Conservation (phyloP, 2,329 filamentous ascomycete species). For the Alternaria angustiovoidea region DNA sequence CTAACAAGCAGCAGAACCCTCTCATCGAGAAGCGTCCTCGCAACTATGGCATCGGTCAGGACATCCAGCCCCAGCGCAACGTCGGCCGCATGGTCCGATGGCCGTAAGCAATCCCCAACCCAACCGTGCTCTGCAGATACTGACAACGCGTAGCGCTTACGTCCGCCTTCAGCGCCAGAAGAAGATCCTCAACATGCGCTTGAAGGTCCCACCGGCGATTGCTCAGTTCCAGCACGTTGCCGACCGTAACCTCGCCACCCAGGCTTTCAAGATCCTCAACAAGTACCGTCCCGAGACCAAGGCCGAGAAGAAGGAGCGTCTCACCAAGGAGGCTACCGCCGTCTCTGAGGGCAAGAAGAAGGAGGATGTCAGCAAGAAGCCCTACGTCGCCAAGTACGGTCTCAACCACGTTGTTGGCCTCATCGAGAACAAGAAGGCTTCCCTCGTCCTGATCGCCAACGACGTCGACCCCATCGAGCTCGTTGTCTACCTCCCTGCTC, state of each 20-base stretch:
- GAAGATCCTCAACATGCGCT: constrained; percentile 96
- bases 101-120: constrained; percentile 4
- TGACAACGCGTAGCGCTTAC: constrained; percentile 60
- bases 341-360: constrained; percentile 99
- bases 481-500: constrained; percentile 97
- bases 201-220: constrained; percentile 98
- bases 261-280: constrained; percentile 99
- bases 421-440: constrained; percentile 93
- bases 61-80: constrained; percentile 81
- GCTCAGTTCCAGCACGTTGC: constrained; percentile 98
- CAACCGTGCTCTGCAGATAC: background rate
- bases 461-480: constrained; percentile 99
- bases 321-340: constrained; percentile 97
- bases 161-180: constrained; percentile 94
- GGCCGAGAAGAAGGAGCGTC: constrained; percentile 99
- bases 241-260: constrained; percentile 72
- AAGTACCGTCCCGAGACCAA: constrained; percentile 99
- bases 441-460: constrained; percentile 97
- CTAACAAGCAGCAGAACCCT: constrained; percentile 76
- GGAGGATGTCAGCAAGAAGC: constrained; percentile 98
- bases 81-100: constrained; percentile 84
- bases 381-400: constrained; percentile 99
- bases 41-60: constrained; percentile 99
- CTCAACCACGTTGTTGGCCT: constrained; percentile 86
- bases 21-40: constrained; percentile 97